These are phyloP conservation scores for Hirschioporus abietinus DNA, from an alignment of 768 basidiomycete genomes.

Conservation along the genomic window DNA sequence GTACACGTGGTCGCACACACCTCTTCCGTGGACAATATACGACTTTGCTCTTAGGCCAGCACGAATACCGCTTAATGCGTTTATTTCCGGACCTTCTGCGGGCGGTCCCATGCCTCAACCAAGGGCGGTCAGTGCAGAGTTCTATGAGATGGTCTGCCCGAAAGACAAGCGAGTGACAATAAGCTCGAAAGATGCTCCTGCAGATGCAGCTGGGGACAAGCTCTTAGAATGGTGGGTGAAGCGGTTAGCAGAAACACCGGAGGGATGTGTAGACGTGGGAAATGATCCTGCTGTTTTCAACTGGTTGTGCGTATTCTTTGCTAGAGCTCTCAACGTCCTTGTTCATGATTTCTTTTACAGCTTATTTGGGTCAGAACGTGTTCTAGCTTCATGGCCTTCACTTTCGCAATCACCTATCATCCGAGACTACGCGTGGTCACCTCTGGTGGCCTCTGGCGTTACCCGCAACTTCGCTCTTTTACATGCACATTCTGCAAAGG, in stretches of 20 bases:
- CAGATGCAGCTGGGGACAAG: conserved; percentile 32
- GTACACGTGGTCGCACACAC: conserved; percentile 52
- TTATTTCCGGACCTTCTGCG: conserved; percentile 50
- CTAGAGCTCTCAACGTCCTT: not conserved
- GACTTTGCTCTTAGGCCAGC: conserved; percentile 47
- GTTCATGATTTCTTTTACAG: conserved; percentile 25
- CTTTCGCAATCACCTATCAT: conserved; percentile 46
- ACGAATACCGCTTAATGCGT: conserved; percentile 52
- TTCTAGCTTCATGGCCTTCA: conserved; percentile 38
- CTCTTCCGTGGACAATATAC: conserved; percentile 50
- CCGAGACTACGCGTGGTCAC: conserved; percentile 46
- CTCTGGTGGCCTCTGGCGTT: conserved; percentile 44
- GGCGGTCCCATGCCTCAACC: conserved; percentile 36
- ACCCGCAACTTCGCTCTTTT: conserved; percentile 42
- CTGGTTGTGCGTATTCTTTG: conserved; percentile 32
- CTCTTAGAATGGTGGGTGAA: conserved; percentile 49
- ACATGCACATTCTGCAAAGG: conserved; percentile 27
- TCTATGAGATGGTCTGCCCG: conserved; percentile 45
- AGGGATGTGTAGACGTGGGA: conserved; percentile 41
- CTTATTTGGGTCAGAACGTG: conserved; percentile 40
- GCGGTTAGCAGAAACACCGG: conserved; percentile 29
- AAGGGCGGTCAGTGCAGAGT: conserved; percentile 42
- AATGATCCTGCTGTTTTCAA: conserved; percentile 41
- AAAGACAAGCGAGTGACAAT: conserved; percentile 24
- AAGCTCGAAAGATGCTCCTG: conserved; percentile 31